phyloP scores from a whole-genome alignment of 345 rosid species.

The Passiflora organensis region DNA sequence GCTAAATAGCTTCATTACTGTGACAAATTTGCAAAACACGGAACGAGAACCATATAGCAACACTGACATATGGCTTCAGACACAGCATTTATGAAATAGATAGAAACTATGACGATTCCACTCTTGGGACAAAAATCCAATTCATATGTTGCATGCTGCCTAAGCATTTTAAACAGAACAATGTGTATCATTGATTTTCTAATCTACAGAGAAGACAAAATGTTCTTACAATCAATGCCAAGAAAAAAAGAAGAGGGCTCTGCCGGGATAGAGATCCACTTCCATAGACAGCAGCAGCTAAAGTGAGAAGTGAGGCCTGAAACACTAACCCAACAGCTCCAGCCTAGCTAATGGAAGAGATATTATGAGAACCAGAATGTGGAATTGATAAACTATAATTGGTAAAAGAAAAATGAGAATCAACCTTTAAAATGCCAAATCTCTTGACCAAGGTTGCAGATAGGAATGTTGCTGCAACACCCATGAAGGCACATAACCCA shows the following conservation, averaged over 20 bases:
- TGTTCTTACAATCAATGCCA: constrained; percentile 69
- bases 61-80: too few relatives aligned
- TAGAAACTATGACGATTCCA: too few relatives aligned
- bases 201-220: neutral
- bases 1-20: neutral
- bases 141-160: too few relatives aligned
- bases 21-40: too few relatives aligned
- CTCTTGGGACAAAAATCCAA: too few relatives aligned
- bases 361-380: constrained; percentile 7
- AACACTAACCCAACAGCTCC: constrained; percentile 80
- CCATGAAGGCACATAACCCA: constrained; percentile 92
- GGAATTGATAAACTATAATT: constrained; percentile 2
- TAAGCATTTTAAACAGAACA: neutral
- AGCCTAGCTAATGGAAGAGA: constrained; percentile 49
- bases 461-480: constrained; percentile 85
- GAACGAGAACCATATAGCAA: too few relatives aligned
- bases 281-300: constrained; percentile 73
- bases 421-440: constrained; percentile 72
- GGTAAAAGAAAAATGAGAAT: constrained; percentile 10
- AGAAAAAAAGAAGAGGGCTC: constrained; percentile 65
- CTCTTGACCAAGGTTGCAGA: constrained; percentile 69
- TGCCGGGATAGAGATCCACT: constrained; percentile 64
- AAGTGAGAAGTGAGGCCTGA: constrained; percentile 77
- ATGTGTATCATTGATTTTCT: neutral
- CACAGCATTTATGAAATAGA: too few relatives aligned